Base-by-base conservation (phyloP, 805 yeast species). In the Limtongozyma cylindracea region DNA sequence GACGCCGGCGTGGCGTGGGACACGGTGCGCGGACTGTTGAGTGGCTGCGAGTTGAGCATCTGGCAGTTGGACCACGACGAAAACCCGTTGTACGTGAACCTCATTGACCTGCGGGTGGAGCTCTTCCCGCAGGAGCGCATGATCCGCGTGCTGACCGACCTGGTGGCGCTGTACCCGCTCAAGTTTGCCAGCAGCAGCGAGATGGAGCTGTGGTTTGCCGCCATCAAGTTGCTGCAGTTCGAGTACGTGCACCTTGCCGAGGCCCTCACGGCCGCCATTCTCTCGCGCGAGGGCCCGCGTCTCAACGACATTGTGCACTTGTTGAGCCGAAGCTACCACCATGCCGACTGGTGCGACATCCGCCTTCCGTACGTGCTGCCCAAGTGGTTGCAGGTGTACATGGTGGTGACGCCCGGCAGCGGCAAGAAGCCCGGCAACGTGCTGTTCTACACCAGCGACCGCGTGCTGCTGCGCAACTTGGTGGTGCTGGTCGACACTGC, bases 181-280 rank as follows among this genome's bases (percentile, higher is more conserved):
- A 35, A 35, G 16, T 39, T 45, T 25, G 27, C 25, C 20, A 27
- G 25, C 11, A 19, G 25, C 3, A 24, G 23, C 8, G 50, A 44
- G 12, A 31, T 39, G 24, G 25, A 29, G 20, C 30, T 28, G 21
- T 56, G 62, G 61, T 43, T 60, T 11, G 43, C 64, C 2, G 58
- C 66, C 3, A 37, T 67, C 17, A 43, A 54, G 22, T 37, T 68
- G 21, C 42, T 69, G n/a, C 59, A 55, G 29, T 68, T 47, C 33
- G 78, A 68, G 38, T 56, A 47, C 31, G 49, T 52, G 11, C 54
- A 59, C 21, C 44, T 68, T 23, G 65, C 60, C 32, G 71, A 66
- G 39, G 55, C 66, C 11, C 68, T 58, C 34, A 66, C 76, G 0
- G 78, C 73, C 5, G 71, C 66, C 3, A 41, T 67, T 16, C 38